phyloP scores from a whole-genome alignment of 352 stramenopile genomes.

The Phytophthora gonapodyides region DNA sequence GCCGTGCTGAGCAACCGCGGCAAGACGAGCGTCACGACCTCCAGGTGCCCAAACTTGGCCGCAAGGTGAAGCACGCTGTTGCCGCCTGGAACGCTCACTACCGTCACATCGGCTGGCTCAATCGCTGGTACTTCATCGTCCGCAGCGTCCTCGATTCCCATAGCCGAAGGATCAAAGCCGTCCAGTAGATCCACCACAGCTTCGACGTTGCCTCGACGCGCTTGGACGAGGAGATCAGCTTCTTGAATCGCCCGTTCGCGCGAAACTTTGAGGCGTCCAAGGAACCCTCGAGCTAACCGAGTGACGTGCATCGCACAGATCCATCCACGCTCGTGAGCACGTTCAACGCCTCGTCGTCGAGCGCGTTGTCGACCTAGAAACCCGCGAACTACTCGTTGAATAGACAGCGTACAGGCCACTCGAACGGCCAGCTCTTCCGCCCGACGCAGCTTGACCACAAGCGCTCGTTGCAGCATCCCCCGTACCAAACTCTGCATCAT shows the following conservation, averaged over 20 bases:
- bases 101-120: constrained; percentile 43
- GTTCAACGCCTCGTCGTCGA: constrained; percentile 38
- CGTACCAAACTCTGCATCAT: constrained; percentile 49
- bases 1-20: constrained; percentile 38
- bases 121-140: constrained; percentile 16
- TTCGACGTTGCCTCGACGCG: constrained; percentile 50
- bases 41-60: constrained; percentile 48
- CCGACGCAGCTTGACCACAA: constrained; percentile 40
- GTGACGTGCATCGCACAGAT: constrained; percentile 48
- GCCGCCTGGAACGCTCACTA: constrained; percentile 26
- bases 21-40: constrained; percentile 58
- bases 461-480: constrained; percentile 33
- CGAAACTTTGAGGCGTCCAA: constrained; percentile 37
- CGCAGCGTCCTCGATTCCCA: constrained; percentile 16
- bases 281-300: constrained; percentile 59
- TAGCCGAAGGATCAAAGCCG: constrained; percentile 37
- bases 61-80: constrained; percentile 64
- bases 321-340: constrained; percentile 35
- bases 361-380: constrained; percentile 44
- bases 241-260: constrained; percentile 39
- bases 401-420: constrained; percentile 49
- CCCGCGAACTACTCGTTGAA: constrained; percentile 56
- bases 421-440: constrained; percentile 44
- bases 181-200: constrained; percentile 67
- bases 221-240: constrained; percentile 61